Percentiles rank a stretch among this genome's conserved stretches.
Conservation (phyloP, 148 eudicot genomes). For the Simmondsia chinensis region DNA sequence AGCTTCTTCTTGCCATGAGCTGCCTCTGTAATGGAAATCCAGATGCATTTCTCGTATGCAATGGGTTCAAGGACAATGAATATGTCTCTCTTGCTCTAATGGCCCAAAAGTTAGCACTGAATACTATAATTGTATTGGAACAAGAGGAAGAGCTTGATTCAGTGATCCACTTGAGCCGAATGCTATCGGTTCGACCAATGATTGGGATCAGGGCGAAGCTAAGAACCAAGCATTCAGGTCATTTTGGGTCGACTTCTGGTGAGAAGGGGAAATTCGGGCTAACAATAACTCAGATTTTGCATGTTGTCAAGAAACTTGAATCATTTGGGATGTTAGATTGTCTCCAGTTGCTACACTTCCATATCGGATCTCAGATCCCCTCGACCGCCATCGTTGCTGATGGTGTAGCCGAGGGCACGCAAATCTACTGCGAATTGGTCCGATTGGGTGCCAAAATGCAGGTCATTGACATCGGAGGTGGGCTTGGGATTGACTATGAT, state of each 20-base stretch:
- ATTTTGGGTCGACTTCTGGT: slow-evolving; percentile 90
- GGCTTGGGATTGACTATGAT: slow-evolving; percentile 92
- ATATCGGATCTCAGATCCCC: slow-evolving; percentile 97
- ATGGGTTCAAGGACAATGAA: slow-evolving; percentile 85
- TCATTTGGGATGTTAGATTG: slow-evolving; percentile 73
- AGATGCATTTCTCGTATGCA: slow-evolving; percentile 66
- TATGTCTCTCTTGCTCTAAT: slow-evolving; percentile 67
- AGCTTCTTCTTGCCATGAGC: slow-evolving; percentile 76
- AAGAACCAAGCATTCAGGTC: slow-evolving; percentile 83
- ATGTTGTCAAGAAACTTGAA: slow-evolving; percentile 60
- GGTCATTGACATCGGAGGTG: slow-evolving; percentile 88
- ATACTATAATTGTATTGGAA: slow-evolving; percentile 81
- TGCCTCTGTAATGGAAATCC: slow-evolving; percentile 59
- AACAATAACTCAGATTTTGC: slow-evolving; percentile 55
- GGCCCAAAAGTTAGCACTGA: slow-evolving; percentile 51
- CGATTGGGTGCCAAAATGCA: slow-evolving; percentile 76
- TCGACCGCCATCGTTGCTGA: slow-evolving; percentile 53
- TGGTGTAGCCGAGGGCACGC: slow-evolving; percentile 80
- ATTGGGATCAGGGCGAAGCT: slow-evolving; percentile 87
- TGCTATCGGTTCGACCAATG: slow-evolving; percentile 53
- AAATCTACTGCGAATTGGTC: slow-evolving; percentile 65
- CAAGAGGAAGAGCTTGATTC: slow-evolving; percentile 73
- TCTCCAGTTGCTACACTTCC: slow-evolving; percentile 81
- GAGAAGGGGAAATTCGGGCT: slow-evolving; percentile 95
- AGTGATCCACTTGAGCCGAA: slow-evolving; percentile 55